These are phyloP conservation scores for Capronia coronata DNA, from an alignment of 2,329 filamentous ascomycete species.

Conservation along the genomic window DNA sequence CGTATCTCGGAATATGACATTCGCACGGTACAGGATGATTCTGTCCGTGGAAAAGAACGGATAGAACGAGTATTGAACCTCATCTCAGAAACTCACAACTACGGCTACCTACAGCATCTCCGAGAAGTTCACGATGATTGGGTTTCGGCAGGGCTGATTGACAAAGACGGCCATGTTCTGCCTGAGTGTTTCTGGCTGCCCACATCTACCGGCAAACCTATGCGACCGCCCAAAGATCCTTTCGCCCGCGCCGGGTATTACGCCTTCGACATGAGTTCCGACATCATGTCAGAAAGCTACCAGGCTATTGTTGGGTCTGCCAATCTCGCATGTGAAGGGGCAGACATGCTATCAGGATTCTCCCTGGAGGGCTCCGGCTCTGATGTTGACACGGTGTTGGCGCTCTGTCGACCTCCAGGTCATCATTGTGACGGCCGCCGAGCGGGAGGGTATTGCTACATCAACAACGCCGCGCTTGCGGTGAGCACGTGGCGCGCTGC, in stretches of 20 bases:
- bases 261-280: conserved; percentile 29
- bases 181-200: conserved; percentile 26
- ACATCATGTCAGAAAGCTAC: conserved; percentile 25
- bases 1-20: conserved; percentile 17
- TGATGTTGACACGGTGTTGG: conserved; percentile 23
- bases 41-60: conserved; percentile 6
- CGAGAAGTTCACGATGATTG: conserved; percentile 23
- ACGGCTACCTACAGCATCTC: conserved; percentile 25
- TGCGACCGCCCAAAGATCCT: conserved; percentile 22
- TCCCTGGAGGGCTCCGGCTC: neutral
- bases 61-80: conserved; percentile 10
- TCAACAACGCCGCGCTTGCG: conserved; percentile 27
- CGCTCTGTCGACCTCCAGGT: conserved; percentile 27
- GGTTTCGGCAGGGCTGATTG: conserved; percentile 21
- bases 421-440: conserved; percentile 28
- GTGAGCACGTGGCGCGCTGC: conserved; percentile 18
- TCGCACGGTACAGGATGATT: conserved; percentile 10
- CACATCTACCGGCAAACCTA: conserved; percentile 17
- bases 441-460: conserved; percentile 29
- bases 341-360: conserved; percentile 19
- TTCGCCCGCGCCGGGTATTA: conserved; percentile 28
- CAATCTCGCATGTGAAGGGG: conserved; percentile 25
- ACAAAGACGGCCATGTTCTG: conserved; percentile 21
- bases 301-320: conserved; percentile 25
- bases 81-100: conserved; percentile 18